These are phyloP conservation scores for Chlamydomonas incerta DNA, from an alignment of 139 green algal species.

Conservation along the genomic window DNA sequence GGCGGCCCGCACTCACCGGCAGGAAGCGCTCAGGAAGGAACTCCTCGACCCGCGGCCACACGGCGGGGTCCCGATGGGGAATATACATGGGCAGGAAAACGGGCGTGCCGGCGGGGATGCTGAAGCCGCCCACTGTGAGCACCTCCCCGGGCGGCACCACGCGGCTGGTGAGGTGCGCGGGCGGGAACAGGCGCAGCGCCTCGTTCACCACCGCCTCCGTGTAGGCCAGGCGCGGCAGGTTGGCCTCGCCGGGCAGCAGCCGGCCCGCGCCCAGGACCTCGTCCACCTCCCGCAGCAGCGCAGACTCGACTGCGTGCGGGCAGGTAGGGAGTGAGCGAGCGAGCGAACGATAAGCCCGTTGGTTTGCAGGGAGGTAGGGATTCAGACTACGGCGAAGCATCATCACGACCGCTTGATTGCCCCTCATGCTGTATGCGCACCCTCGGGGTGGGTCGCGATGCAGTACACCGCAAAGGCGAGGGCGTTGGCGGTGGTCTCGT, in stretches of 20 bases:
- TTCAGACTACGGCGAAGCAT: not conserved
- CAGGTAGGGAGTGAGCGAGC: no score
- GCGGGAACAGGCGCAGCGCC: slow-evolving; percentile 67
- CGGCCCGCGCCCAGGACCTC: not conserved
- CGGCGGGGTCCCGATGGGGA: slow-evolving; percentile 58
- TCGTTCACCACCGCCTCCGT: slow-evolving; percentile 66
- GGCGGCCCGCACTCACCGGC: slow-evolving; percentile 17
- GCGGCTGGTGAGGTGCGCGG: slow-evolving; percentile 35
- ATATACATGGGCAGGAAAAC: slow-evolving; percentile 49
- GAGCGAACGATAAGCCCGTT: no score
- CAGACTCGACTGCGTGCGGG: not conserved
- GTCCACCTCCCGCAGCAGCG: not conserved
- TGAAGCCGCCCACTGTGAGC: slow-evolving; percentile 1
- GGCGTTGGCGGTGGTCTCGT: slow-evolving; percentile 64
- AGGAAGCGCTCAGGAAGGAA: slow-evolving; percentile 72
- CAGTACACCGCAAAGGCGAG: slow-evolving; percentile 56
- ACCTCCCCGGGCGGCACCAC: no score
- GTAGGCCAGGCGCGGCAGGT: slow-evolving; percentile 57
- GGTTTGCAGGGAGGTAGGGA: no score
- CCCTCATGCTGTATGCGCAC: not conserved
- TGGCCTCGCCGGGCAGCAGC: not conserved
- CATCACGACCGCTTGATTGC: not conserved
- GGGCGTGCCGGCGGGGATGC: not conserved
- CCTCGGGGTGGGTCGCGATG: slow-evolving; percentile 45
- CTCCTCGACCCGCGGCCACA: slow-evolving; percentile 53